Percentiles rank a stretch among this genome's conserved stretches.
phyloP scores from a whole-genome alignment of 1,139 yeast species.

The Ogataea hybrid region DNA sequence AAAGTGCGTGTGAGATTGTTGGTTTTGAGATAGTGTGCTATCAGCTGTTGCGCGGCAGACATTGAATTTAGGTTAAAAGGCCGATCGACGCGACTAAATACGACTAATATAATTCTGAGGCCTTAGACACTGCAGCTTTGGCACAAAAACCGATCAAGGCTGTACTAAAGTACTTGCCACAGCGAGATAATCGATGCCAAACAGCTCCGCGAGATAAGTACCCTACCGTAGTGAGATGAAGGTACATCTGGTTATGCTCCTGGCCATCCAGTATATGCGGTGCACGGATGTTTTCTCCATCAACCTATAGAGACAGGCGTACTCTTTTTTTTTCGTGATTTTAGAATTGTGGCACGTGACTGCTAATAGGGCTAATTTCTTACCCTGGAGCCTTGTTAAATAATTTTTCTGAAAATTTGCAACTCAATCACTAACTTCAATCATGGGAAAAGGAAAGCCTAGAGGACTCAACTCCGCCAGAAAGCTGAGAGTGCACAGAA shows the following conservation, averaged over 20 bases:
- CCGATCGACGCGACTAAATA: conserved; percentile 10
- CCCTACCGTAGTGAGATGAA: no score
- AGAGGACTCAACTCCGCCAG: conserved; percentile 99
- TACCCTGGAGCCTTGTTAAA: conserved; percentile 8
- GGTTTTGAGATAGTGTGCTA: conserved; percentile 55
- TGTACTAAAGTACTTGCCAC: no score
- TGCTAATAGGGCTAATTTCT: background rate
- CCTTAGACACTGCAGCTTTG: no score
- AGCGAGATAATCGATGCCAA: no score
- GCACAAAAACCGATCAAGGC: no score
- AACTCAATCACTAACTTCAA: conserved; percentile 12
- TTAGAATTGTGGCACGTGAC: conserved; percentile 6
- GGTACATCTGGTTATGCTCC: no score
- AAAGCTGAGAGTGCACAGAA: conserved; percentile 99
- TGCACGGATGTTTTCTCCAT: no score
- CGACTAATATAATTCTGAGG: background rate
- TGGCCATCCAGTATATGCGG: no score
- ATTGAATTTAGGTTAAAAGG: background rate
- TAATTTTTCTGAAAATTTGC: conserved; percentile 15
- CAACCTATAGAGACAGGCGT: no score
- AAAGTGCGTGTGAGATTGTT: conserved; percentile 48
- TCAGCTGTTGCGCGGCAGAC: conserved; percentile 32
- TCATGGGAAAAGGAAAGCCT: conserved; percentile 91
- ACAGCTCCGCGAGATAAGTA: no score
- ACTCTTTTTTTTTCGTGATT: background rate